These are phyloP conservation scores for Knufia petricola DNA, from an alignment of 2,329 filamentous ascomycete genomes.

Conservation along the genomic window DNA sequence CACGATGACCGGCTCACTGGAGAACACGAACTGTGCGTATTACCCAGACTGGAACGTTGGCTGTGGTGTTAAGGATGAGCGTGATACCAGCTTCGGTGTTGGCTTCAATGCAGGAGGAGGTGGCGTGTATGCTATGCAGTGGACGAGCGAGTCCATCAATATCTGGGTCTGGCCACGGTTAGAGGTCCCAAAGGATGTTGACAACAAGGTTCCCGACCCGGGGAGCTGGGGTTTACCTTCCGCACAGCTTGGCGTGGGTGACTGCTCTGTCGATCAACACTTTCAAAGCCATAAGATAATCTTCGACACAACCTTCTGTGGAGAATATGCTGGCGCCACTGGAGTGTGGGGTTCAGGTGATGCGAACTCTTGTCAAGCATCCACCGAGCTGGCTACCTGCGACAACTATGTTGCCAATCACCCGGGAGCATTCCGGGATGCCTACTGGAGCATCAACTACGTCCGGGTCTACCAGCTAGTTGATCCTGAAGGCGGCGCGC, in stretches of 20 bases:
- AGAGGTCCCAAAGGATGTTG: slow-evolving; percentile 35
- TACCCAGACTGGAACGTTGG: slow-evolving; percentile 37
- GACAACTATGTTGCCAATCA: slow-evolving; percentile 18
- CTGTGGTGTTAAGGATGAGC: slow-evolving; percentile 45
- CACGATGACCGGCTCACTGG: slow-evolving; percentile 31
- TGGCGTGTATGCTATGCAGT: slow-evolving; percentile 57
- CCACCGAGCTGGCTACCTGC: slow-evolving; percentile 15
- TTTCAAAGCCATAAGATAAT: slow-evolving; percentile 62
- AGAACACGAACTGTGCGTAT: slow-evolving; percentile 45
- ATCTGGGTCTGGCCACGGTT: slow-evolving; percentile 39
- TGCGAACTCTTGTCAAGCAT: slow-evolving; percentile 13
- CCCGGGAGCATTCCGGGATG: slow-evolving; percentile 17
- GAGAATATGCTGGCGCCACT: slow-evolving; percentile 64
- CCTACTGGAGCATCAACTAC: slow-evolving; percentile 21
- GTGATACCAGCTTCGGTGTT: slow-evolving; percentile 41
- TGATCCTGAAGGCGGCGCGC: slow-evolving; percentile 9
- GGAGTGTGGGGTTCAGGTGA: slow-evolving; percentile 17
- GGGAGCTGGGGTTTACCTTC: slow-evolving; percentile 33
- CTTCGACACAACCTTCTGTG: slow-evolving; percentile 72
- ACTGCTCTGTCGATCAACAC: slow-evolving; percentile 56
- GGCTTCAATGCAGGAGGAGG: slow-evolving; percentile 58
- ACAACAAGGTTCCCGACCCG: slow-evolving; percentile 32
- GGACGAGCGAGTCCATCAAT: slow-evolving; percentile 34
- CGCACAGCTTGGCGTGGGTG: slow-evolving; percentile 51
- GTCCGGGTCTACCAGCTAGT: slow-evolving; percentile 21